These are phyloP conservation scores for slime mould (Dictyostelium discoideum) DNA, from an alignment of 78 protist genomes.

Conservation along the genomic window dicty_2.7 NC_007091.3:214501-215000, in stretches of 20 bases:
- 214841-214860: background rate
- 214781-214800: background rate
- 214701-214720: background rate
- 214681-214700: background rate
- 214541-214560: background rate
- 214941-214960: constrained; percentile 57
- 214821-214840: constrained; percentile 4
- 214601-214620: constrained; percentile 26
- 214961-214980: constrained; percentile 72
- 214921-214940: constrained; percentile 61
- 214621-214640: constrained; percentile 44
- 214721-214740: background rate
- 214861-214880: background rate
- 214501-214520: background rate
- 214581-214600: background rate
- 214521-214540: background rate
- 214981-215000: constrained; percentile 14
- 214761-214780: constrained; percentile 9
- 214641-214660: background rate
- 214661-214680: constrained; percentile 1
- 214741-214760: background rate
- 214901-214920: constrained; percentile 44
- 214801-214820: background rate
- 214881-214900: background rate
- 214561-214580: background rate